These are phyloP conservation scores for Botrytis fabae DNA, from an alignment of 2,329 filamentous ascomycete species.

Conservation along the genomic window DNA sequence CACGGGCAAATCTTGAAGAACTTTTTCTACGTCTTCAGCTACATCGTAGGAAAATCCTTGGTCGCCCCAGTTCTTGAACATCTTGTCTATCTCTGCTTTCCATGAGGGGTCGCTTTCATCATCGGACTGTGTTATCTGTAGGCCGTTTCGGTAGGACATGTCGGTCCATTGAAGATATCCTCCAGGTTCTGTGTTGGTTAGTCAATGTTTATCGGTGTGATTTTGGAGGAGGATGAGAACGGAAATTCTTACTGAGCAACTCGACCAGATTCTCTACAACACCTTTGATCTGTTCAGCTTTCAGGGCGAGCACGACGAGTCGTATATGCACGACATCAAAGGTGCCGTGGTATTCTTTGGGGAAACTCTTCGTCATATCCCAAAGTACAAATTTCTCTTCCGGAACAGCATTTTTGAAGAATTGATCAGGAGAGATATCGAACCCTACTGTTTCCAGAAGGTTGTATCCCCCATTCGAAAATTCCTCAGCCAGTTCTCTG, in stretches of 20 bases:
- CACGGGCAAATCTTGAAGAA: not conserved
- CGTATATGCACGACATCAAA: slow-evolving; percentile 7
- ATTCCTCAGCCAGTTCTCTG: not conserved
- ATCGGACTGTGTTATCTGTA: not conserved
- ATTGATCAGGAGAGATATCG: not conserved
- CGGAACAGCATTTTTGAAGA: not conserved
- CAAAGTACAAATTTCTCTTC: not conserved
- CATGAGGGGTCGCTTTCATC: not conserved
- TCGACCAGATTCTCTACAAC: not conserved
- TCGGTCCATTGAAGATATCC: slow-evolving; percentile 9
- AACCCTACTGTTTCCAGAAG: not conserved
- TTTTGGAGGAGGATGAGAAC: not conserved
- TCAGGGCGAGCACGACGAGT: not conserved
- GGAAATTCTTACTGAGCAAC: not conserved
- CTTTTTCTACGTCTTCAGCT: not conserved
- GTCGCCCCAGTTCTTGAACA: not conserved
- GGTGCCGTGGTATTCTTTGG: not conserved
- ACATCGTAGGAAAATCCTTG: not conserved
- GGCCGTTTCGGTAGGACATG: not conserved
- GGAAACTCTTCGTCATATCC: not conserved
- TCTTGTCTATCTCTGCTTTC: not conserved
- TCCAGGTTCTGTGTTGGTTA: not conserved
- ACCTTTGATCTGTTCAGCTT: not conserved
- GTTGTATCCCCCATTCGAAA: not conserved
- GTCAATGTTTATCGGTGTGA: not conserved